Percentiles rank a stretch among this genome's conserved stretches.
Conservation (phyloP, 2,329 filamentous ascomycete genomes). For the Endoconidiophora laricicola region DNA sequence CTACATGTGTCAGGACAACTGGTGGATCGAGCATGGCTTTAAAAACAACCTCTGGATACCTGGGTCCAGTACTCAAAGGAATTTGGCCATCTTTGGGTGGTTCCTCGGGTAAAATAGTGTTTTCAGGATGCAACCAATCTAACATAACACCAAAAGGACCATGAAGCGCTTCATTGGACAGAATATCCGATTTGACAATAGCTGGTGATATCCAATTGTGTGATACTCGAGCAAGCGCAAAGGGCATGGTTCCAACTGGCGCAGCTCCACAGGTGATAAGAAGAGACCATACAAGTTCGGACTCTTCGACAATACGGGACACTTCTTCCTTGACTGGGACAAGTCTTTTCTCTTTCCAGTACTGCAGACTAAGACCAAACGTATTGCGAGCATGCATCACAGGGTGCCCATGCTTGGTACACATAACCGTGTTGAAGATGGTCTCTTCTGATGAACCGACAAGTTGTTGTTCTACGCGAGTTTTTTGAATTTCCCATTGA, state of each 20-base stretch:
- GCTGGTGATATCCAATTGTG: conserved; percentile 55
- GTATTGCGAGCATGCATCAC: conserved; percentile 50
- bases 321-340: conserved; percentile 24
- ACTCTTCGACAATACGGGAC: conserved; percentile 23
- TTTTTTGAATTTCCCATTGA: conserved; percentile 47
- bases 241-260: conserved; percentile 28
- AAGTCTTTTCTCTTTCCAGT: conserved; percentile 52
- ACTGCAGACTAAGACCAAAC: conserved; percentile 57
- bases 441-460: conserved; percentile 24
- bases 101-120: conserved; percentile 36
- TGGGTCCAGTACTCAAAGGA: conserved; percentile 29
- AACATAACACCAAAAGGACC: conserved; percentile 26
- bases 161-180: conserved; percentile 25
- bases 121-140: conserved; percentile 59
- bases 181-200: conserved; percentile 40
- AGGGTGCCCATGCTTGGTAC: conserved; percentile 52
- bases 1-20: conserved; percentile 47
- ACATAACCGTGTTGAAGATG: conserved; percentile 42
- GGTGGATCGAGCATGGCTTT: conserved; percentile 60
- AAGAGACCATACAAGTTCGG: conserved; percentile 46
- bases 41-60: conserved; percentile 57
- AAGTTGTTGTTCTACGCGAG: conserved; percentile 20
- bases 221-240: conserved; percentile 37
- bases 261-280: conserved; percentile 46
- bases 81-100: conserved; percentile 23